Conservation (phyloP, 176 grass and related monocot species). For the Poa pratensis region DNA sequence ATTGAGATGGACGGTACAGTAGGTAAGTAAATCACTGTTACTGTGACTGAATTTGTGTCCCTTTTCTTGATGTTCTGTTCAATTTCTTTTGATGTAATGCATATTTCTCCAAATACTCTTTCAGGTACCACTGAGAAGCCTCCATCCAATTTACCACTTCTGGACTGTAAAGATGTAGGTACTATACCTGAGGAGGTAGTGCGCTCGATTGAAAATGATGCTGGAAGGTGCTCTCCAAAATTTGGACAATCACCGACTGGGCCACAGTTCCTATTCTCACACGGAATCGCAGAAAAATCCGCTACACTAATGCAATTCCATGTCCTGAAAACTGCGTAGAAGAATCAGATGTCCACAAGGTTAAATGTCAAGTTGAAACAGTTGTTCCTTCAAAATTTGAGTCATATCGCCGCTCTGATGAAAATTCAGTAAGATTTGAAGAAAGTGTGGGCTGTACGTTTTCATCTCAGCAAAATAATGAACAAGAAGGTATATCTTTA, state of each 20-base stretch:
- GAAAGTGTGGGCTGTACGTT: not conserved
- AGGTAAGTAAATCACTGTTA: constrained; percentile 10
- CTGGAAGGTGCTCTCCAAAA: constrained; percentile 43
- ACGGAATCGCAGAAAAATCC: constrained; percentile 8
- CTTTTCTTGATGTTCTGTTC: constrained; percentile 5
- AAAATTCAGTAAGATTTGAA: constrained; percentile 27
- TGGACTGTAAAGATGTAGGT: constrained; percentile 1
- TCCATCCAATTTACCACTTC: constrained; percentile 7
- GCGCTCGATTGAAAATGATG: constrained; percentile 3
- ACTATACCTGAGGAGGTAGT: constrained; percentile 30
- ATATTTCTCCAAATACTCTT: not conserved
- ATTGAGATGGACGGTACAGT: not conserved
- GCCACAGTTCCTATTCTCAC: constrained; percentile 17
- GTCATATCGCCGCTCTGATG: constrained; percentile 11
- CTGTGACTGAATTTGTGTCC: not conserved
- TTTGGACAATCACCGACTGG: constrained; percentile 29
- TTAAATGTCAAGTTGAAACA: constrained; percentile 2
- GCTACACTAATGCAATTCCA: not conserved
- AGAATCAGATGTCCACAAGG: constrained; percentile 8
- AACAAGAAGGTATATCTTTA: constrained; percentile 39
- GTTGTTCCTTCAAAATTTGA: constrained; percentile 25
- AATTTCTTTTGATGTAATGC: constrained; percentile 14
- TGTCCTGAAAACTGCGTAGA: not conserved
- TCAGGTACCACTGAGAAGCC: constrained; percentile 29
- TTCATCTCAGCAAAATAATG: constrained; percentile 22